phyloP scores from a whole-genome alignment of 148 eudicot species.

The Talinum fruticosum region DNA sequence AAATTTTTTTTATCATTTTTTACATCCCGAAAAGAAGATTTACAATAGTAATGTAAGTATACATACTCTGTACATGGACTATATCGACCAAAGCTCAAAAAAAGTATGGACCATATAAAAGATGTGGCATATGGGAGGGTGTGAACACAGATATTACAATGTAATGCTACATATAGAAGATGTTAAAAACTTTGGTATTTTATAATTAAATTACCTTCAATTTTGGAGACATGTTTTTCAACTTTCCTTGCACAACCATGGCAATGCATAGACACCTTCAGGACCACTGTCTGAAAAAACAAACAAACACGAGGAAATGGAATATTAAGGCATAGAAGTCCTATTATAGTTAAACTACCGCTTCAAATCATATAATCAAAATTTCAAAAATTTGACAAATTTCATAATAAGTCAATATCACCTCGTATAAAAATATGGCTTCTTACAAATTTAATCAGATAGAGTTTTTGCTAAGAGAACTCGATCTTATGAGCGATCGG shows the following conservation, averaged over 20 bases:
- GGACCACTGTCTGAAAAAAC: conserved; percentile 61
- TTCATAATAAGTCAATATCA: background rate
- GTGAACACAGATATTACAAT: conserved; percentile 10
- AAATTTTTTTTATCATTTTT: no score
- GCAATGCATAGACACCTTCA: conserved; percentile 96
- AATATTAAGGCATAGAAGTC: background rate
- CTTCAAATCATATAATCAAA: no score
- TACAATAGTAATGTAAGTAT: background rate
- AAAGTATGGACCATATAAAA: conserved; percentile 2
- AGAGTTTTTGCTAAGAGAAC: no score
- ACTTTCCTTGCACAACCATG: conserved; percentile 90
- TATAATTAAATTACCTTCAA: conserved; percentile 67
- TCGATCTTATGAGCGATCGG: no score
- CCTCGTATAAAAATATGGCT: background rate
- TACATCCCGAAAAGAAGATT: no score
- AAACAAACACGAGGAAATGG: background rate
- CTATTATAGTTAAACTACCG: background rate
- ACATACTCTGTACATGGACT: no score
- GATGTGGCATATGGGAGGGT: conserved; percentile 12
- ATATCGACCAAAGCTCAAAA: no score
- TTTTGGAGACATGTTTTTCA: conserved; percentile 81
- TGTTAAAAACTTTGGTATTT: background rate
- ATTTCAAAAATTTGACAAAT: background rate
- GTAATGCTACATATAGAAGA: background rate
- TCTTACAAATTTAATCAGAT: no score